Evolutionary conservation across 2,329 filamentous ascomycete species (phyloP).

Genomic region (Purpureocillium lavendulum): DNA sequence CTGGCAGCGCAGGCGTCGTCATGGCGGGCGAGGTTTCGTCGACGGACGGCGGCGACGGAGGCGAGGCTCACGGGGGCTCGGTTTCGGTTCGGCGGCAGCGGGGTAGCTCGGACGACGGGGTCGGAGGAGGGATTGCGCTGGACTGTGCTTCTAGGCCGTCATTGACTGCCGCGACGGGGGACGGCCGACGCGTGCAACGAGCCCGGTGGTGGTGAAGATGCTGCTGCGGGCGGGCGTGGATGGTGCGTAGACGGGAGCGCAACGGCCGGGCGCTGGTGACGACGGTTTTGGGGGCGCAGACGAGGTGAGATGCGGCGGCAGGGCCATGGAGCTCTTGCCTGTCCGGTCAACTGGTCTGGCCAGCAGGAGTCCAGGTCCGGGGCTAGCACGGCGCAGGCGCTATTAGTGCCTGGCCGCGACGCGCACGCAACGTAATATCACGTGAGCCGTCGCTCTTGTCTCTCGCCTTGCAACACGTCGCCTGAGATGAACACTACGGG

Average conservation of each 20-base stretch:
- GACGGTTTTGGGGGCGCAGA: background rate
- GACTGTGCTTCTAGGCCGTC: conserved; percentile 13
- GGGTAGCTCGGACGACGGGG: conserved; percentile 21
- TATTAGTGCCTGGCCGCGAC: background rate
- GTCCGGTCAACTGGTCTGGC: background rate
- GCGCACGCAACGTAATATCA: conserved; percentile 10
- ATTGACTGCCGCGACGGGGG: conserved; percentile 10
- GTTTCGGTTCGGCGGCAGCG: conserved; percentile 11
- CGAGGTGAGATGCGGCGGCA: no score
- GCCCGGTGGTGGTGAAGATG: background rate
- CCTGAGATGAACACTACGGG: no score
- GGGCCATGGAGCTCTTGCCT: no score
- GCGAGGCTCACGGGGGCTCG: conserved; percentile 13
- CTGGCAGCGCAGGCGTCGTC: conserved; percentile 53
- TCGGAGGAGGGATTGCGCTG: conserved; percentile 6
- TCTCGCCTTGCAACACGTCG: background rate
- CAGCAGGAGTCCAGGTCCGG: no score
- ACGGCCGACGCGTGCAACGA: background rate
- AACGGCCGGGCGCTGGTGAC: background rate
- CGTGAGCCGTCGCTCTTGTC: conserved; percentile 4
- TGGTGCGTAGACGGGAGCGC: background rate
- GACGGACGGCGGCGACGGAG: no score
- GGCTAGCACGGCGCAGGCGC: background rate
- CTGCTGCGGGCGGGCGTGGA: background rate
- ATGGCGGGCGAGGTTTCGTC: conserved; percentile 19